These are phyloP conservation scores for Candida fluviatilis DNA, from an alignment of 805 yeast species.

Conservation along the genomic window DNA sequence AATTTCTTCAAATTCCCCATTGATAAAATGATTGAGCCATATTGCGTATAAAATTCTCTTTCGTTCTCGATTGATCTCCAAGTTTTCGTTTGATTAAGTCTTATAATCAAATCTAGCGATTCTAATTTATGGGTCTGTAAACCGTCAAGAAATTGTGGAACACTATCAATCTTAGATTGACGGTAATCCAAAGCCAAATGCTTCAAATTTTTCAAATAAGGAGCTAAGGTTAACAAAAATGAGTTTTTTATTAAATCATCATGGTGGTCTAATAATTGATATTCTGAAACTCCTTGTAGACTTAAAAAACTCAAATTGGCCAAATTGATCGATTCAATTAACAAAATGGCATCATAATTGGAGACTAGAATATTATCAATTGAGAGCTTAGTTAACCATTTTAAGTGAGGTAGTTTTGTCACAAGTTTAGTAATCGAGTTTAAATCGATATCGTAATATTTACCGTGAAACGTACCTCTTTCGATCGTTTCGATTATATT, in stretches of 20 bases:
- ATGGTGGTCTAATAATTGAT: conserved; percentile 13
- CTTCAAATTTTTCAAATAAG: conserved; percentile 19
- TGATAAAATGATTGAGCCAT: conserved; percentile 15
- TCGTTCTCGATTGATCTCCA: conserved; percentile 8
- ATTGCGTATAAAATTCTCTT: conserved; percentile 8
- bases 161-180: conserved; percentile 39
- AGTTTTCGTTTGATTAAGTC: conserved; percentile 32
- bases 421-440: conserved; percentile 9
- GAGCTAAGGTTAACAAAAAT: conserved; percentile 22
- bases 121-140: conserved; percentile 17
- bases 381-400: conserved; percentile 16
- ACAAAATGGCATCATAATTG: conserved; percentile 16
- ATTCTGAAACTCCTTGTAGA: conserved; percentile 34
- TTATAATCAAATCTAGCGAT: conserved; percentile 36
- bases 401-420: conserved; percentile 9
- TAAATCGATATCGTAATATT: conserved; percentile 10
- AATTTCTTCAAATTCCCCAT: conserved; percentile 22
- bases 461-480: not conserved
- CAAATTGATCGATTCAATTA: conserved; percentile 17
- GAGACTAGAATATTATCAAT: conserved; percentile 21
- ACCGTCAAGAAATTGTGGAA: conserved; percentile 27
- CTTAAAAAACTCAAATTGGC: conserved; percentile 21
- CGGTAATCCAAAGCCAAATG: conserved; percentile 36
- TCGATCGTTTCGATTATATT: conserved; percentile 2
- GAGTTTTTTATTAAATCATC: conserved; percentile 7